These are phyloP conservation scores for Colletotrichum sp. DNA, from an alignment of 2,329 filamentous ascomycete genomes.

Conservation along the genomic window DNA sequence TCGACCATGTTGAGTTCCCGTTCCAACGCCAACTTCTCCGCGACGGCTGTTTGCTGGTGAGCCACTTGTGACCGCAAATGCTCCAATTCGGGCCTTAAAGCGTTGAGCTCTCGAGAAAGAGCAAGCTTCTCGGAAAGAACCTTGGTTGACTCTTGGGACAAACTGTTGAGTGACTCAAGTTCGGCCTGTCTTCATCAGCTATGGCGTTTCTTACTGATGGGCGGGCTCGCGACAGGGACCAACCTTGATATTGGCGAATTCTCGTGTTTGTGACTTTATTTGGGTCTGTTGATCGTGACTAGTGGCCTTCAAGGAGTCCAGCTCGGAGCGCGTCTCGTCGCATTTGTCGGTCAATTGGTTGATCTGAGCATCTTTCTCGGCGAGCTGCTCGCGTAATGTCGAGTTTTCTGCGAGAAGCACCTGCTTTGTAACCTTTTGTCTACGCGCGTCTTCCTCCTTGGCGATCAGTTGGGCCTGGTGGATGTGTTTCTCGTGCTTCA, in stretches of 20 bases:
- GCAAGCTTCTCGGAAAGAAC: conserved; percentile 65
- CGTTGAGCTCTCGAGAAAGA: conserved; percentile 55
- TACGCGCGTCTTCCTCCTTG: conserved; percentile 77
- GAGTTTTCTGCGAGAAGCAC: conserved; percentile 79
- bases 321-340: conserved; percentile 43
- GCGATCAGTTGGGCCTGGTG: conserved; percentile 71
- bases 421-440: conserved; percentile 71
- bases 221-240: background rate
- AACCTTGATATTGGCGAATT: conserved; percentile 55
- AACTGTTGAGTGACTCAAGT: conserved; percentile 69
- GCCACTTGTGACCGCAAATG: conserved; percentile 59
- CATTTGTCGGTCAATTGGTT: conserved; percentile 47
- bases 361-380: conserved; percentile 64
- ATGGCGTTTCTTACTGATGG: background rate
- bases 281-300: conserved; percentile 51
- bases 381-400: conserved; percentile 67
- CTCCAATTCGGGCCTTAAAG: conserved; percentile 61
- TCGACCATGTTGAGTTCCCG: conserved; percentile 79
- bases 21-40: conserved; percentile 82
- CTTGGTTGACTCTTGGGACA: conserved; percentile 73
- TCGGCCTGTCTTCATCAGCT: conserved; percentile 61
- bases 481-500: conserved; percentile 70
- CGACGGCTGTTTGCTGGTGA: conserved; percentile 70
- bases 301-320: conserved; percentile 48
- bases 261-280: conserved; percentile 52